phyloP scores from a whole-genome alignment of 1,284 basidiomycete genomes.

The Coriolopsis trogii region DNA sequence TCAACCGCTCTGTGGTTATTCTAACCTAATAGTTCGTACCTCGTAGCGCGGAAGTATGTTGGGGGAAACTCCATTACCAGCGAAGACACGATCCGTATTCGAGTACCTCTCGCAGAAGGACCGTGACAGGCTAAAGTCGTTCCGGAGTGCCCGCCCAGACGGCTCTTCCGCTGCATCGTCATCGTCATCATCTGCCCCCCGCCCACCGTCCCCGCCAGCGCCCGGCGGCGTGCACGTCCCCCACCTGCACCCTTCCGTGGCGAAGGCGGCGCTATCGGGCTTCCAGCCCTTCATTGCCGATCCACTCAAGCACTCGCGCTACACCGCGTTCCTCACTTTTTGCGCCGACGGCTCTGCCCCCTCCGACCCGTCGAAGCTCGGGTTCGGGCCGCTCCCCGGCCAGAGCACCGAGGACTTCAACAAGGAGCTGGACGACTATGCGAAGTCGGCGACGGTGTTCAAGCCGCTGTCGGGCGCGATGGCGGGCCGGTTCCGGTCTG shows the following conservation, averaged over 20 bases:
- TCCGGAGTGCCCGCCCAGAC: slow-evolving; percentile 43
- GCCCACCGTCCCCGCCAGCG: slow-evolving; percentile 32
- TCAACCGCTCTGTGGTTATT: slow-evolving; percentile 1
- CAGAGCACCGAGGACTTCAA: slow-evolving; percentile 73
- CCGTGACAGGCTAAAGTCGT: slow-evolving; percentile 77
- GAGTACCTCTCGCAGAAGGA: slow-evolving; percentile 94
- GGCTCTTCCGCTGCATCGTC: slow-evolving; percentile 17
- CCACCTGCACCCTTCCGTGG: slow-evolving; percentile 72
- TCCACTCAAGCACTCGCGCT: slow-evolving; percentile 82
- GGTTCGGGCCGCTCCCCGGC: slow-evolving; percentile 46
- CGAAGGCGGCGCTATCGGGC: slow-evolving; percentile 83
- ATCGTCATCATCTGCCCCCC: slow-evolving; percentile 24
- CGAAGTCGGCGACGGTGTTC: slow-evolving; percentile 87
- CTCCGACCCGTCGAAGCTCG: slow-evolving; percentile 38
- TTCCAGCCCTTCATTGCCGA: slow-evolving; percentile 87
- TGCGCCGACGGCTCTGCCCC: slow-evolving; percentile 61
- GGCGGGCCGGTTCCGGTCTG: slow-evolving; percentile 89
- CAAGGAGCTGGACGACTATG: slow-evolving; percentile 86
- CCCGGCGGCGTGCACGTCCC: slow-evolving; percentile 48
- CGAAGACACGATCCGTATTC: slow-evolving; percentile 81
- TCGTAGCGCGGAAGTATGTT: slow-evolving; percentile 77
- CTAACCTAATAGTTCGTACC: slow-evolving; percentile 1
- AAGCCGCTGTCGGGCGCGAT: slow-evolving; percentile 92
- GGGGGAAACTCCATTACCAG: slow-evolving; percentile 77
- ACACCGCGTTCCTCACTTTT: slow-evolving; percentile 80